Base-by-base conservation (phyloP, 2,329 filamentous ascomycete genomes). In the Neofusicoccum cordaticola region DNA sequence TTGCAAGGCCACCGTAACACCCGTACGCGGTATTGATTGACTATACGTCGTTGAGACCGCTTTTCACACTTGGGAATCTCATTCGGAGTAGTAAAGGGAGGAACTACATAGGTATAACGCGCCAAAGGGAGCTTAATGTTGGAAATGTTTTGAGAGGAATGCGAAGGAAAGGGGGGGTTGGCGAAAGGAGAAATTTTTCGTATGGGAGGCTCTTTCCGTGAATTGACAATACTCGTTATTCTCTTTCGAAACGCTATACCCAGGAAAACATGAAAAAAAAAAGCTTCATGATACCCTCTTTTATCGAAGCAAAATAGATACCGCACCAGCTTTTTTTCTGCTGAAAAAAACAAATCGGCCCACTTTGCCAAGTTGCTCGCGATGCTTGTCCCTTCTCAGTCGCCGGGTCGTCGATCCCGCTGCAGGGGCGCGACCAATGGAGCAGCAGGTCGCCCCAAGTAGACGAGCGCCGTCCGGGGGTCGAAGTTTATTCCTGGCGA, bases 61-160 rank as follows among this genome's bases (percentile, higher is more conserved):
- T 39, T 41, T 41, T 41, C 27, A 31, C 27, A 31, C 22, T 34
- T 34, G 17, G 19, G 19, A 31, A 15, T 31, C 27, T 31, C n/a
- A 17, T 27, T 45, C 12, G 53, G 53, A 19, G 35, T 53, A 31
- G 35, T 15, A 56, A 22, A 58, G 39, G 52, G 13, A 41, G 27
- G 27, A 41, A 34, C 22, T 56, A 19, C 15, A 56, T 56, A 45
- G 53, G 53, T 58, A 57, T 57, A 41, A 57, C 52, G 52, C 52
- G 39, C 37, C 15, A 58, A 31, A 58, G 22, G 41, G 15, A 34
- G 22, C 13, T 45, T 45, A 58, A 58, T 58, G 53, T 45, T 22
- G 27, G 47, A 34, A 11, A 35, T 31, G 27, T 7, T 31, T 31
- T 31, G 27, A 5, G 27, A 31, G 27, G 27, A 31, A 31, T 31